Base-by-base conservation (phyloP, 78 protist species). In the Polysphondylium violaceum region DNA sequence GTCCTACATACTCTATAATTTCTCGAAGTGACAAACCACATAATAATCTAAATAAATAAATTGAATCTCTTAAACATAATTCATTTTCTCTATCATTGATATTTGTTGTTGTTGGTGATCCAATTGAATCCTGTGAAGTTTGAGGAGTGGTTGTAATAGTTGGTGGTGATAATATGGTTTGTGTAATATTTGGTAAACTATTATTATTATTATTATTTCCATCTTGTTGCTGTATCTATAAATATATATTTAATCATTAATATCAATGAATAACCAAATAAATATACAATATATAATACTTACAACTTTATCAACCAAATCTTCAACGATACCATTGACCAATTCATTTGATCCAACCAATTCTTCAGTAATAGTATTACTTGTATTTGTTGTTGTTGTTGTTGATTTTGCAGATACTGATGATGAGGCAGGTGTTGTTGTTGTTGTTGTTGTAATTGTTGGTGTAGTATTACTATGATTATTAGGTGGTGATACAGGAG, bases 21-120 rank as follows among this genome's bases (percentile, higher is more conserved):
- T 87, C 93, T 61, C 56, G 71, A 44, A 87, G 56, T 60, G 93
- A 87, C 33, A 87, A 60, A 59, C 68, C 87, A 61, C 83, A 60
- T 14, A 83, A n/a, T 55, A 83, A 59, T 83, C 91, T 83, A 31
- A 83, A 83, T 27, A 83, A 19, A 19, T 68, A 69, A 7, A 83
- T 59, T 23, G 91, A 74, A 83, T 83, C 91, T 23, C 63, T 51
- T 58, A 69, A 8, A 40, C 25, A 55, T 33, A 83, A 56, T 12
- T 83, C 91, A 44, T 40, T 23, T 41, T 83, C 91, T 38, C 69
- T 60, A 14, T 63, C 47, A 23, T 64, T 44, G 27, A 38, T 35
- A 23, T 29, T 27, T 19, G 21, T 2, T 51, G 6, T 8, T 8
- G 23, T 11, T 77, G 73, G 65, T 6, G 0, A 19, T 38, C 9